A percentile compares a stretch with the other conserved stretches of the same genome.
Evolutionary conservation across 352 stramenopile genomes (phyloP).

Genomic region (Phytopythium ostracodes): DNA sequence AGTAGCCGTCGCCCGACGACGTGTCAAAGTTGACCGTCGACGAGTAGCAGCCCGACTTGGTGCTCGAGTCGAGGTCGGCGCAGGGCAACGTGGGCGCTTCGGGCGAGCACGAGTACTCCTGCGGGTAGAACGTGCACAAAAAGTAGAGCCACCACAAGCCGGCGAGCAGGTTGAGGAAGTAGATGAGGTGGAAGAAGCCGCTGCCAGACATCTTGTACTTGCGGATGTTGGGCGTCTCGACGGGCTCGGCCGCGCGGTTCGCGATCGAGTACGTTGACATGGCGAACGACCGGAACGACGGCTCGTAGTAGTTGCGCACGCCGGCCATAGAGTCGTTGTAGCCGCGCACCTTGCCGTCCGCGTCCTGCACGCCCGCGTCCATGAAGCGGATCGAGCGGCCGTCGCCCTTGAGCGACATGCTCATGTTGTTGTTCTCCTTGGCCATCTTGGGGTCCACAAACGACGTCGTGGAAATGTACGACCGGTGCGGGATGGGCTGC

Average conservation of each 20-base stretch:
- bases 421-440: slow-evolving; percentile 50
- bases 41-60: slow-evolving; percentile 47
- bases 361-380: slow-evolving; percentile 79
- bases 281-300: slow-evolving; percentile 86
- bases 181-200: slow-evolving; percentile 84
- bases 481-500: slow-evolving; percentile 81
- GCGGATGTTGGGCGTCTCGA: slow-evolving; percentile 87
- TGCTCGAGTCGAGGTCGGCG: slow-evolving; percentile 40
- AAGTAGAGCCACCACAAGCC: slow-evolving; percentile 82
- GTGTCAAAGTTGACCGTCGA: slow-evolving; percentile 76
- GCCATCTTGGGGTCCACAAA: slow-evolving; percentile 86
- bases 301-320: slow-evolving; percentile 84
- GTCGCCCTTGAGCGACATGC: slow-evolving; percentile 72
- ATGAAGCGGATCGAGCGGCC: slow-evolving; percentile 85
- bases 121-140: slow-evolving; percentile 77
- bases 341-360: slow-evolving; percentile 76
- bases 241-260: slow-evolving; percentile 79
- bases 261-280: slow-evolving; percentile 89
- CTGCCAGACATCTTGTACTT: slow-evolving; percentile 90
- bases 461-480: slow-evolving; percentile 82
- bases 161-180: slow-evolving; percentile 62
- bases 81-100: slow-evolving; percentile 71
- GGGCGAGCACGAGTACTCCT: slow-evolving; percentile 75
- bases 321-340: slow-evolving; percentile 80
- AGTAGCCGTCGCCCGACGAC: slow-evolving; percentile 64